phyloP scores from a whole-genome alignment of 1,284 basidiomycete species.

The Boletus semigastroideus region DNA sequence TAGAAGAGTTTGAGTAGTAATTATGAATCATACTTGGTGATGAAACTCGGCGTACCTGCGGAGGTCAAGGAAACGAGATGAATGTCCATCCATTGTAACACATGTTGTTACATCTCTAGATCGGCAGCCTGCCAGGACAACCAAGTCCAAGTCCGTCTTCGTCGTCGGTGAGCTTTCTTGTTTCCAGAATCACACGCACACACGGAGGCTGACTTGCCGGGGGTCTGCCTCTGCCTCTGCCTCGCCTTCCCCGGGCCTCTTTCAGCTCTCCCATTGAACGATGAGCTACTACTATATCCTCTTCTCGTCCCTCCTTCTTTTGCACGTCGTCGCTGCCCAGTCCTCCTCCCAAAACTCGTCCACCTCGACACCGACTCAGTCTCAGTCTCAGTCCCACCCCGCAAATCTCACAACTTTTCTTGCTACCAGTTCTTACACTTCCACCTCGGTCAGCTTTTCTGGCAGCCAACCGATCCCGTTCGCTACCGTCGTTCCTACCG shows the following conservation, averaged over 20 bases:
- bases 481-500: conserved; percentile 54
- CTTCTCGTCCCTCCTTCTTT: conserved; percentile 20
- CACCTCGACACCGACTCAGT: background rate
- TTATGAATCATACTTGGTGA: conserved; percentile 3
- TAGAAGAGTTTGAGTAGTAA: conserved; percentile 49
- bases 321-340: conserved; percentile 23
- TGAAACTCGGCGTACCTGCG: conserved; percentile 30
- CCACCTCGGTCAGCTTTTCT: conserved; percentile 48
- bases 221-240: background rate
- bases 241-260: background rate
- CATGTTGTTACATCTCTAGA: conserved; percentile 8
- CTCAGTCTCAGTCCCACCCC: conserved; percentile 12
- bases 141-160: too few relatives aligned
- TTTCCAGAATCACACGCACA: conserved; percentile 12
- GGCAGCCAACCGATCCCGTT: conserved; percentile 47
- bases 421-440: conserved; percentile 47
- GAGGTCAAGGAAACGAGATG: conserved; percentile 11
- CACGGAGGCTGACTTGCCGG: conserved; percentile 30
- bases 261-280: background rate
- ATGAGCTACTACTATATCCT: conserved; percentile 30
- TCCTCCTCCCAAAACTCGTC: conserved; percentile 17
- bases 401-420: conserved; percentile 46
- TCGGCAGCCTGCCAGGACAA: background rate
- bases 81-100: too few relatives aligned
- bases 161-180: too few relatives aligned